Conservation (phyloP, 345 rosid genomes). For the Excoecaria agallocha region DNA sequence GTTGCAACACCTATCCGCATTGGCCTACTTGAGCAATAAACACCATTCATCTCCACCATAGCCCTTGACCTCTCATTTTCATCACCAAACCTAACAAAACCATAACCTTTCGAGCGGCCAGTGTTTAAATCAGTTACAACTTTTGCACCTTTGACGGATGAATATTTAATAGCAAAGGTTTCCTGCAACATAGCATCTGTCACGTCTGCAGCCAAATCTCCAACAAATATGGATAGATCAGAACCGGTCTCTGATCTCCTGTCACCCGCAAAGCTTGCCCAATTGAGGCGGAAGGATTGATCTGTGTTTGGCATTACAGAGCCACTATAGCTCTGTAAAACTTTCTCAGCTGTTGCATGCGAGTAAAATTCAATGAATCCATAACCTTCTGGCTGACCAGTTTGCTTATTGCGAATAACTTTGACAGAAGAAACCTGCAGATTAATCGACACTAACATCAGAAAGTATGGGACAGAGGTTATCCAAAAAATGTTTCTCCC, state of each 20-base stretch:
- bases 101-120: slow-evolving; percentile 92
- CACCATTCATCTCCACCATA: slow-evolving; percentile 90
- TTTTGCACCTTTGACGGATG: slow-evolving; percentile 91
- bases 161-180: slow-evolving; percentile 60
- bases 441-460: background rate
- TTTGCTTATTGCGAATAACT: slow-evolving; percentile 89
- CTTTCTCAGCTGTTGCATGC: slow-evolving; percentile 77
- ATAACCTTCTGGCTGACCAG: slow-evolving; percentile 87
- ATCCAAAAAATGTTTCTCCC: background rate
- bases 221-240: slow-evolving; percentile 88
- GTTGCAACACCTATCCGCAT: slow-evolving; percentile 92
- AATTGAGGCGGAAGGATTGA: slow-evolving; percentile 87
- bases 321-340: slow-evolving; percentile 73
- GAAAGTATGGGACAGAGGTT: background rate
- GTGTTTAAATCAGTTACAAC: slow-evolving; percentile 87
- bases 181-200: slow-evolving; percentile 80
- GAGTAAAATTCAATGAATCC: slow-evolving; percentile 86
- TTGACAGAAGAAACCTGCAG: slow-evolving; percentile 72
- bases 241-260: slow-evolving; percentile 69
- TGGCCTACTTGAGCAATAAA: slow-evolving; percentile 77
- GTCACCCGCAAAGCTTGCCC: slow-evolving; percentile 88
- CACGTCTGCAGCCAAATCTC: slow-evolving; percentile 93
- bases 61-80: slow-evolving; percentile 89
- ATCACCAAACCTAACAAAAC: slow-evolving; percentile 94
- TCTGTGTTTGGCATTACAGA: slow-evolving; percentile 83